These are phyloP conservation scores for Metschnikowia cerradonensis DNA, from an alignment of 805 yeast genomes.

Conservation along the genomic window DNA sequence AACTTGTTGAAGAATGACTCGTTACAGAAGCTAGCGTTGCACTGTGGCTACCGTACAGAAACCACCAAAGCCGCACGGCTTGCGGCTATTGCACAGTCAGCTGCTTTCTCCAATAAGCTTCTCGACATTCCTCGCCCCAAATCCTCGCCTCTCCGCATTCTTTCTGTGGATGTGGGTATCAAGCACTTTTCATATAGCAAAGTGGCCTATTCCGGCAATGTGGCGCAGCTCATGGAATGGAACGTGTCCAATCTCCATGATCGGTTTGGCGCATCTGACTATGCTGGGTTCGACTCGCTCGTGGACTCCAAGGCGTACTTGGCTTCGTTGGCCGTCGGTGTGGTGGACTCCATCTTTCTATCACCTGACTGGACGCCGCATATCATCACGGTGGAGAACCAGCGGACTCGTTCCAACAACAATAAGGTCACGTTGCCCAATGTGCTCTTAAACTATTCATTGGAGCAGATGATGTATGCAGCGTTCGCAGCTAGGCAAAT, in stretches of 20 bases:
- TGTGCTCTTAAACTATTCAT: constrained; percentile 33
- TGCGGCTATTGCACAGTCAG: constrained; percentile 8
- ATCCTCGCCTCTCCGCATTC: constrained; percentile 10
- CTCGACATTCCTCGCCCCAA: constrained; percentile 7
- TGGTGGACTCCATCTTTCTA: constrained; percentile 21
- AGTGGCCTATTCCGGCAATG: constrained; percentile 6
- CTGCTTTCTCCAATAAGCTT: constrained; percentile 8
- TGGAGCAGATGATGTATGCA: constrained; percentile 36
- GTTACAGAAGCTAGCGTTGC: constrained; percentile 18
- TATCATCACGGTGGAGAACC: constrained; percentile 35
- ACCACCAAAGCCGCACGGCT: constrained; percentile 17
- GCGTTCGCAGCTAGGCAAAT: constrained; percentile 22
- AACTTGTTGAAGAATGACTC: constrained; percentile 9
- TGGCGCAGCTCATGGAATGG: constrained; percentile 19
- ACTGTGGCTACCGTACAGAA: constrained; percentile 22
- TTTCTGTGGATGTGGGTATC: constrained; percentile 39
- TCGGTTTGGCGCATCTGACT: constrained; percentile 17
- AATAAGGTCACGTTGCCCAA: constrained; percentile 36
- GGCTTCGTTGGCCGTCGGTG: constrained; percentile 18
- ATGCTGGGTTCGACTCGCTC: constrained; percentile 6
- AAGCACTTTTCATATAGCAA: constrained; percentile 40
- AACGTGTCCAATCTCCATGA: constrained; percentile 24
- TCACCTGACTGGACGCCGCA: constrained; percentile 16
- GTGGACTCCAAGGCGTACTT: constrained; percentile 29
- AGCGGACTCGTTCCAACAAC: constrained; percentile 35